phyloP scores from a whole-genome alignment of 768 basidiomycete species.

The Mycena kentingensis region DNA sequence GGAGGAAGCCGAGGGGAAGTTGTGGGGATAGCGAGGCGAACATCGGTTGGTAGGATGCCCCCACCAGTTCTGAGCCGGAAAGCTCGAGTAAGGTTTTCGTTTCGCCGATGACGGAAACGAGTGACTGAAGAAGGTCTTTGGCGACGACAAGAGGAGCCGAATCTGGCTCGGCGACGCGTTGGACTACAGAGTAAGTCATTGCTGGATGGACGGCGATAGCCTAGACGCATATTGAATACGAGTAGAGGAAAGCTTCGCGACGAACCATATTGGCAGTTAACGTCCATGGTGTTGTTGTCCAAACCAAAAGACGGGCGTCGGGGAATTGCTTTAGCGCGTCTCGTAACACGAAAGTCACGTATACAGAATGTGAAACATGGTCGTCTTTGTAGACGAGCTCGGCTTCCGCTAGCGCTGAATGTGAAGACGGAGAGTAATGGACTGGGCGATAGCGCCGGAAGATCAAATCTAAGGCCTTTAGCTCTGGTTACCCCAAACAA shows the following conservation, averaged over 20 bases:
- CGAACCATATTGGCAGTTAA: constrained; percentile 91
- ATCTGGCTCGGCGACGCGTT: constrained; percentile 20
- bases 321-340: constrained; percentile 21
- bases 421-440: constrained; percentile 93
- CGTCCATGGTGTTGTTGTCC: constrained; percentile 99
- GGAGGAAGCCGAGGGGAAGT: constrained; percentile 32
- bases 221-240: constrained; percentile 40
- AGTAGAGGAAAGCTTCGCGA: background rate
- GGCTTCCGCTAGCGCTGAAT: constrained; percentile 92
- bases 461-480: constrained; percentile 79
- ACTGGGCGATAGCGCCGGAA: constrained; percentile 88
- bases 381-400: constrained; percentile 90
- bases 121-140: constrained; percentile 48
- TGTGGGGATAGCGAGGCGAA: constrained; percentile 46
- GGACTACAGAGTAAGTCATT: constrained; percentile 63
- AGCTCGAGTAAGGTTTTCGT: constrained; percentile 36
- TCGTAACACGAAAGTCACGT: constrained; percentile 79
- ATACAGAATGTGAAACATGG: constrained; percentile 86
- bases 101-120: constrained; percentile 38
- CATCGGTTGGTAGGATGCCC: constrained; percentile 58
- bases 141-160: constrained; percentile 48
- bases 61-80: constrained; percentile 58
- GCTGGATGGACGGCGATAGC: constrained; percentile 86
- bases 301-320: constrained; percentile 63
- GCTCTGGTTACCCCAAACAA: no score